These are phyloP conservation scores for Pyrenochaeta sp. DNA, from an alignment of 2,329 filamentous ascomycete species.

Conservation along the genomic window DNA sequence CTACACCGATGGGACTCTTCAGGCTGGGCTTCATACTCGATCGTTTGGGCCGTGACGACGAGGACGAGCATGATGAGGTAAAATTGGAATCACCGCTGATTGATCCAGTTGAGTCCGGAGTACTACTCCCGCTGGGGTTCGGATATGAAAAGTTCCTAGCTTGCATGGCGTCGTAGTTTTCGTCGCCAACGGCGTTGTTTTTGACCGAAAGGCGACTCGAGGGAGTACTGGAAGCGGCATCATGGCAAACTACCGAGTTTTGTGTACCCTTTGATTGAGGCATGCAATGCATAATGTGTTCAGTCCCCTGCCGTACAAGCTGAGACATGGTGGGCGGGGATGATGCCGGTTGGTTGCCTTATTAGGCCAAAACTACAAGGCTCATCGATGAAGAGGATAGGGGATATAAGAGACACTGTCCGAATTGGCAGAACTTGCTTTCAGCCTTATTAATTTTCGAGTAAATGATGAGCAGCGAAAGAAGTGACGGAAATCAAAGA, in stretches of 20 bases:
- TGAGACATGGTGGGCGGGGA: constrained; percentile 29
- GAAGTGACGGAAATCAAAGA: not conserved
- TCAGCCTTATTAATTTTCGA: too few relatives aligned
- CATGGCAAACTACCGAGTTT: constrained; percentile 13
- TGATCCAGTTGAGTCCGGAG: constrained; percentile 25
- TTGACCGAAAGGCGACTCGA: constrained; percentile 6
- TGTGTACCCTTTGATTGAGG: constrained; percentile 25
- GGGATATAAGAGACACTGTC: constrained; percentile 4
- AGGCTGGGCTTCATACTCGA: constrained; percentile 32
- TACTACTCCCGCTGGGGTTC: constrained; percentile 22
- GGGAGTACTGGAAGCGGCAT: constrained; percentile 8
- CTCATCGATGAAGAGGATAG: constrained; percentile 19
- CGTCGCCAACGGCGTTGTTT: not conserved
- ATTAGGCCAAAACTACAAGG: constrained; percentile 18
- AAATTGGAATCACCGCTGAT: constrained; percentile 22
- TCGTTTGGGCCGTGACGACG: constrained; percentile 11
- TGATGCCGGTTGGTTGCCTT: constrained; percentile 25
- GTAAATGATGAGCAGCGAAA: too few relatives aligned
- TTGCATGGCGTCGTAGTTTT: constrained; percentile 1
- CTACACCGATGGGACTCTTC: constrained; percentile 24
- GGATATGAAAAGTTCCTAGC: constrained; percentile 15
- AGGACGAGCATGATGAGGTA: constrained; percentile 19
- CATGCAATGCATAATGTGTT: constrained; percentile 21
- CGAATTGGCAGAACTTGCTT: constrained; percentile 1
- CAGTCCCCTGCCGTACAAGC: constrained; percentile 18